Percentiles rank a stretch among this genome's conserved stretches.
These are phyloP conservation scores for Saururus chinensis DNA, from an alignment of 164 flowering plant genomes.

Conservation along the genomic window DNA sequence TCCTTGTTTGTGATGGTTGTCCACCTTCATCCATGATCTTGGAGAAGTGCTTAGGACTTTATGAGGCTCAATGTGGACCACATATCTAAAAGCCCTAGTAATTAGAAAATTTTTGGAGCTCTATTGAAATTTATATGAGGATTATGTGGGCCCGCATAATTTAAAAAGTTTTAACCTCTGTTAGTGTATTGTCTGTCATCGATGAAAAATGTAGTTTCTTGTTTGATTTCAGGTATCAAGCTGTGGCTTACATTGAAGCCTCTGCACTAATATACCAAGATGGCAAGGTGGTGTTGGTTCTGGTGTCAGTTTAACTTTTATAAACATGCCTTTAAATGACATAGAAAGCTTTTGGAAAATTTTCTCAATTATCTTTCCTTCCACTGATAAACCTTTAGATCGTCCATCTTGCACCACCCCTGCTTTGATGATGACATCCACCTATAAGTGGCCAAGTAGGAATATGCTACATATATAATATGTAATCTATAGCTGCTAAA, in stretches of 20 bases:
- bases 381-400: neutral
- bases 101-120: too few species aligned
- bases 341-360: too few species aligned
- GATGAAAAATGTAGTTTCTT: conserved; percentile 1
- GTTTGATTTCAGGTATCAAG: conserved; percentile 65
- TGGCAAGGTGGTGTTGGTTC: conserved; percentile 55
- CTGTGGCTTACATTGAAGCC: conserved; percentile 97
- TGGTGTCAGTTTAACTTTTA: too few species aligned
- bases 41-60: neutral
- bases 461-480: neutral
- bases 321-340: too few species aligned
- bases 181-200: neutral
- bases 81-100: too few species aligned
- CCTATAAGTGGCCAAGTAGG: neutral
- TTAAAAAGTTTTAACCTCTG: neutral
- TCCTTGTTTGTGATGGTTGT: neutral
- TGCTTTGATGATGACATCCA: neutral
- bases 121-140: too few species aligned
- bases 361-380: neutral
- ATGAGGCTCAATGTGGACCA: too few species aligned
- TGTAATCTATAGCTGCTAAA: neutral
- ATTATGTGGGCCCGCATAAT: too few species aligned
- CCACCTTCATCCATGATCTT: neutral
- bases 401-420: neutral
- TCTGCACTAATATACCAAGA: conserved; percentile 95